Evolutionary conservation across 371 early-diverging fungal genomes (phyloP).

Genomic region (Mucor racemosus): DNA sequence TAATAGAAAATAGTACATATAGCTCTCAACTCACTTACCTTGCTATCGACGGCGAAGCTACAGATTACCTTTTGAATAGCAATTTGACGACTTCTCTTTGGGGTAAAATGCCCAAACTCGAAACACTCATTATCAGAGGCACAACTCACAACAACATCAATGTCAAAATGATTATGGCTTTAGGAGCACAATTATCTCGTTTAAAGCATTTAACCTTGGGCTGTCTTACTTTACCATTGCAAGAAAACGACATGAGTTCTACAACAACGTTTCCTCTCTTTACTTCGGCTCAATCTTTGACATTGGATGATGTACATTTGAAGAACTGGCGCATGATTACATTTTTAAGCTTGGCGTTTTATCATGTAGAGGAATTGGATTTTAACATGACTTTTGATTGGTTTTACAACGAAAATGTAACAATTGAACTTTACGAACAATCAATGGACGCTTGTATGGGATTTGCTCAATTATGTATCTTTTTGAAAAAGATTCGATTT

Average conservation of each 20-base stretch:
- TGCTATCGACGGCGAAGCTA: constrained; percentile 21
- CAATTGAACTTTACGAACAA: constrained; percentile 27
- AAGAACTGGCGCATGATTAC: constrained; percentile 31
- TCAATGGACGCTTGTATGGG: constrained; percentile 37
- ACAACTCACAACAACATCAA: constrained; percentile 15
- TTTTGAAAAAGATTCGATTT: constrained; percentile 27
- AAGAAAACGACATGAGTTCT: constrained; percentile 24
- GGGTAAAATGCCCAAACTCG: constrained; percentile 23
- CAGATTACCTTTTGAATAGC: constrained; percentile 13
- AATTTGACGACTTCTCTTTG: constrained; percentile 21
- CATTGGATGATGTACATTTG: constrained; percentile 27
- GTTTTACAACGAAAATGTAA: constrained; percentile 30
- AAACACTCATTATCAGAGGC: constrained; percentile 19
- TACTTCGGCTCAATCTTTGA: constrained; percentile 21
- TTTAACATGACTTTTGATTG: constrained; percentile 36
- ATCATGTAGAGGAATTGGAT: constrained; percentile 27
- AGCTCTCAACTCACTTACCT: constrained; percentile 25
- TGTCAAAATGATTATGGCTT: constrained; percentile 27
- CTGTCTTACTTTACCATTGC: constrained; percentile 24
- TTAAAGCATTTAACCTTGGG: constrained; percentile 24
- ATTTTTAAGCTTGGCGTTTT: constrained; percentile 31
- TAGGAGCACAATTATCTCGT: constrained; percentile 27
- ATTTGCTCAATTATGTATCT: constrained; percentile 30
- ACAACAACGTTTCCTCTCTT: constrained; percentile 27
- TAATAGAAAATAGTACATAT: not conserved